Conservation (phyloP, 805 yeast genomes). For the Torulaspora maleeae region DNA sequence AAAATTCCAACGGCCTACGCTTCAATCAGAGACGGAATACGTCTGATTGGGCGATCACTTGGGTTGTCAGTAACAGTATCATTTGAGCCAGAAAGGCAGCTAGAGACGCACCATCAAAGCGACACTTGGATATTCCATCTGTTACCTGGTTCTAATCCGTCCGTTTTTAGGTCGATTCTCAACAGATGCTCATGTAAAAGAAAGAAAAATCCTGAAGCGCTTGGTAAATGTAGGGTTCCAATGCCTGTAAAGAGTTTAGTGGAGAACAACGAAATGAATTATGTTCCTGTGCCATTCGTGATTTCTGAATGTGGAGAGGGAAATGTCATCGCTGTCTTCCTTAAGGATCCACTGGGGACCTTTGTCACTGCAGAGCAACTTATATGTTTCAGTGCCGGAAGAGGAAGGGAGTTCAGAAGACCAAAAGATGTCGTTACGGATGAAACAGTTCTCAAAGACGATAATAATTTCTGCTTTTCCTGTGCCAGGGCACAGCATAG, state of each 20-base stretch:
- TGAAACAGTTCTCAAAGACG: background rate
- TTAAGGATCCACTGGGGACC: background rate
- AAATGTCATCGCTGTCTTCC: background rate
- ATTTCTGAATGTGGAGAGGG: background rate
- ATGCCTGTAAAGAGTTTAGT: background rate
- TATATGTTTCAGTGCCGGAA: background rate
- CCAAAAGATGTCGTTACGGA: background rate
- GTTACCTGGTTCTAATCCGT: conserved; percentile 4
- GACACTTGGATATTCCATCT: conserved; percentile 10
- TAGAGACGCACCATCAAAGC: conserved; percentile 7
- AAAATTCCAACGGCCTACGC: conserved; percentile 6
- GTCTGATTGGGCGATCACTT: conserved; percentile 7
- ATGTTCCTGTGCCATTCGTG: background rate
- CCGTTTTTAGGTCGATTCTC: conserved; percentile 6
- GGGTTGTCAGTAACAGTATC: conserved; percentile 9
- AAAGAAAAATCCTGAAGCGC: conserved; percentile 7
- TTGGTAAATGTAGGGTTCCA: background rate
- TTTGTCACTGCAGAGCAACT: conserved; percentile 2
- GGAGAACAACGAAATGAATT: background rate
- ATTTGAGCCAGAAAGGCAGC: conserved; percentile 7
- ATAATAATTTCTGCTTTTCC: background rate
- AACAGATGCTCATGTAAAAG: conserved; percentile 9
- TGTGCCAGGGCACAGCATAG: conserved; percentile 1
- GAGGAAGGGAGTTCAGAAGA: background rate
- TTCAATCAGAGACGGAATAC: conserved; percentile 9